Conservation (phyloP, 2,329 filamentous ascomycete genomes). For the Dactylellina drechsleri region DNA sequence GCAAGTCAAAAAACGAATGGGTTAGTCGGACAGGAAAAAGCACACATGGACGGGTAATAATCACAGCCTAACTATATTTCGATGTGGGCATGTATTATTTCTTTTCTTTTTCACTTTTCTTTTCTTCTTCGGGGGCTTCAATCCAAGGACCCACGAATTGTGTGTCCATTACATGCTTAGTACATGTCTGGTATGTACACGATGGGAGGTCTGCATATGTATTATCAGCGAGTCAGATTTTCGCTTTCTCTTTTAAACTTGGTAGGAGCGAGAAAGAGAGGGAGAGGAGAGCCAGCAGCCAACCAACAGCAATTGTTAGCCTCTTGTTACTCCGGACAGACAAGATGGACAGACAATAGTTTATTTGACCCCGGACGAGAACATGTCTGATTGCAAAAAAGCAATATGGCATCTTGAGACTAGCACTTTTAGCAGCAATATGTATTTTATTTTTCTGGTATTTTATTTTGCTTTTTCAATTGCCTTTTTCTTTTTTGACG, state of each 20-base stretch:
- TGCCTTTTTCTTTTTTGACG: conserved; percentile 11
- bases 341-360: conserved; percentile 34
- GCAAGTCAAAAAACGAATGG: too few species aligned
- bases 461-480: conserved; percentile 6
- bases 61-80: conserved; percentile 53
- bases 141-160: conserved; percentile 17
- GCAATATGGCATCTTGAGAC: too few species aligned
- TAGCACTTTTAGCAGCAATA: conserved; percentile 9
- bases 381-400: not conserved
- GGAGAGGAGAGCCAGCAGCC: conserved; percentile 13
- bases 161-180: not conserved
- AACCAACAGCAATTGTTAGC: conserved; percentile 1
- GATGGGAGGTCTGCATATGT: not conserved
- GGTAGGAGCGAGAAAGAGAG: conserved; percentile 13
- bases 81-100: not conserved
- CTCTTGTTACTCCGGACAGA: not conserved
- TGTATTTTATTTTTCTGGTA: not conserved
- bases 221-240: conserved; percentile 54
- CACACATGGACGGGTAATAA: conserved; percentile 52
- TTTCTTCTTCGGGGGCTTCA: not conserved
- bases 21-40: conserved; percentile 39
- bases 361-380: conserved; percentile 52
- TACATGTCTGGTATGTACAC: conserved; percentile 4
- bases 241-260: conserved; percentile 12
- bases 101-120: conserved; percentile 2